phyloP scores from a whole-genome alignment of 2,329 filamentous ascomycete genomes.

The Achaetomium macrosporum region DNA sequence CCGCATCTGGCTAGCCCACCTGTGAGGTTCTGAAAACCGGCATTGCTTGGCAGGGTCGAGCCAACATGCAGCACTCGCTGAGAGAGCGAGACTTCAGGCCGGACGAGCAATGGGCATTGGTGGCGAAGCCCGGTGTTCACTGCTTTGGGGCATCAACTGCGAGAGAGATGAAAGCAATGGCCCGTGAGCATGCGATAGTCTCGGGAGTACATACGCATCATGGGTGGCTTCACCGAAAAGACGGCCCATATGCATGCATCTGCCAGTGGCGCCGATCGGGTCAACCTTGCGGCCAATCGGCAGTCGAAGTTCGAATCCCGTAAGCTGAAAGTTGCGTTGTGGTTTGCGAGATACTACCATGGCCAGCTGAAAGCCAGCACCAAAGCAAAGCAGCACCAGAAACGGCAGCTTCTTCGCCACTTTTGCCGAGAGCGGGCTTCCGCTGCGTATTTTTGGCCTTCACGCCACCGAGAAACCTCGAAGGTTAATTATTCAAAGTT shows the following conservation, averaged over 20 bases:
- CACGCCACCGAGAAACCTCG: too few relatives aligned
- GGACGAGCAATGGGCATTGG: background rate
- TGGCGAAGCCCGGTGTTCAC: background rate
- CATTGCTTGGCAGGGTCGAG: conserved; percentile 1
- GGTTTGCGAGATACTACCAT: conserved; percentile 1
- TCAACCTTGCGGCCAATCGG: conserved; percentile 5
- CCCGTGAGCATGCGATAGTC: too few relatives aligned
- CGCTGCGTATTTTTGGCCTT: too few relatives aligned
- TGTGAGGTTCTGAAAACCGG: background rate
- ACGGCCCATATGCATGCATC: background rate
- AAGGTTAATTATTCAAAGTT: too few relatives aligned
- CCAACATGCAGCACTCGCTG: background rate
- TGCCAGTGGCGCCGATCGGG: background rate
- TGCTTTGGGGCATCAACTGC: too few relatives aligned
- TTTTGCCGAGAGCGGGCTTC: too few relatives aligned
- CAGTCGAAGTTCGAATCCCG: background rate
- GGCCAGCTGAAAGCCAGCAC: conserved; percentile 13
- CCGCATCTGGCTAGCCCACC: conserved; percentile 14
- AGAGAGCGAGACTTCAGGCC: background rate
- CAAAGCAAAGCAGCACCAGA: background rate
- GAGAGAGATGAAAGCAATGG: too few relatives aligned
- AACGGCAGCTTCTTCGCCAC: conserved; percentile 2
- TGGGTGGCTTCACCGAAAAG: background rate
- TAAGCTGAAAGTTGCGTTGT: conserved; percentile 10
- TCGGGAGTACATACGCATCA: too few relatives aligned